These are phyloP conservation scores for Ilex asprella DNA, from an alignment of 257 asterid genomes.

Conservation along the genomic window DNA sequence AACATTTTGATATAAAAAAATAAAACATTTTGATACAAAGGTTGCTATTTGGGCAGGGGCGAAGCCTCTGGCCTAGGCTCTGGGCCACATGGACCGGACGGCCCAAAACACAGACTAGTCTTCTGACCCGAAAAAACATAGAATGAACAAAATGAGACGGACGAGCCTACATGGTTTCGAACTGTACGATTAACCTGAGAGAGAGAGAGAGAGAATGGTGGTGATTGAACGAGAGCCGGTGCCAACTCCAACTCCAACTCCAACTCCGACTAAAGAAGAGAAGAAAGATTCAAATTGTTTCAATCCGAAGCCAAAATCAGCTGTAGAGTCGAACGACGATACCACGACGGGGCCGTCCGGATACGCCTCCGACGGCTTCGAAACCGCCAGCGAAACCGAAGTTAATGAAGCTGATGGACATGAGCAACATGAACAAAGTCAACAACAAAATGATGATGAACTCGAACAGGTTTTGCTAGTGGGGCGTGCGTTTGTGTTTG, in stretches of 20 bases:
- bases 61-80: no score
- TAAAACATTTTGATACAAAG: no score
- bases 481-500: no score
- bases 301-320: slow-evolving; percentile 12
- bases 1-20: no score
- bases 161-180: no score
- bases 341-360: slow-evolving; percentile 24
- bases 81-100: no score
- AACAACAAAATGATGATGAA: slow-evolving; percentile 1
- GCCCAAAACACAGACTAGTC: no score
- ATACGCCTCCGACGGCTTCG: slow-evolving; percentile 69
- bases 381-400: slow-evolving; percentile 93
- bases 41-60: no score
- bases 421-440: neutral
- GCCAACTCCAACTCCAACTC: neutral
- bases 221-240: neutral
- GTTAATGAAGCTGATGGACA: slow-evolving; percentile 27
- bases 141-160: no score
- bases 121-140: no score
- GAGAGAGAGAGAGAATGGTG: neutral
- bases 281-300: neutral
- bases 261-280: no score
- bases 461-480: neutral
- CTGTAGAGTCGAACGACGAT: slow-evolving; percentile 8
- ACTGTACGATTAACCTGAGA: no score